These are phyloP conservation scores for Backusella liffmaniae DNA, from an alignment of 192 early-diverging fungal species.

Conservation along the genomic window DNA sequence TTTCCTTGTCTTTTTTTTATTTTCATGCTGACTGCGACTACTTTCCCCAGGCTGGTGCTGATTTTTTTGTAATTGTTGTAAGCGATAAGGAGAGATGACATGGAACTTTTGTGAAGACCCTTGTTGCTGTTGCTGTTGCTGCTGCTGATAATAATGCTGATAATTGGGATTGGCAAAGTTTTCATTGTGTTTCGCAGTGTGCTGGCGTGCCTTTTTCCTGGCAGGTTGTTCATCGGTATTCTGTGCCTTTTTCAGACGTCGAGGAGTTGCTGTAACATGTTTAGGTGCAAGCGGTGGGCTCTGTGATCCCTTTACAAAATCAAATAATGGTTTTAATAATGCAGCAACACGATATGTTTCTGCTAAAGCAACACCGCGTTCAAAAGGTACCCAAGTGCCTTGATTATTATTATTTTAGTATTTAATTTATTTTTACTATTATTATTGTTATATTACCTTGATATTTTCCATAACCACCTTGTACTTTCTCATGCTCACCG, in stretches of 20 bases:
- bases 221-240: not conserved
- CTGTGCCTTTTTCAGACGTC: slow-evolving; percentile 41
- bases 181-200: slow-evolving; percentile 13
- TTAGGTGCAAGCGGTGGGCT: slow-evolving; percentile 57
- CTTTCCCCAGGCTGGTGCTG: not conserved
- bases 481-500: slow-evolving; percentile 92
- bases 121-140: not conserved
- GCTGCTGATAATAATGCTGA: slow-evolving; percentile 1
- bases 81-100: not conserved
- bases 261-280: slow-evolving; percentile 50
- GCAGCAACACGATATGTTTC: slow-evolving; percentile 75
- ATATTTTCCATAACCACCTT: slow-evolving; percentile 98
- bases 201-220: slow-evolving; percentile 42
- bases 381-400: slow-evolving; percentile 83
- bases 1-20: slow-evolving; percentile 22
- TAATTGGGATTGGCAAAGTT: slow-evolving; percentile 24
- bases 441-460: slow-evolving; percentile 64
- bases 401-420: not conserved
- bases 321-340: slow-evolving; percentile 75
- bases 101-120: not conserved
- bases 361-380: slow-evolving; percentile 78
- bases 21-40: not conserved
- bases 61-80: not conserved
- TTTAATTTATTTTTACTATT: not conserved
- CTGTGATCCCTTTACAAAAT: slow-evolving; percentile 66